Percentiles rank a stretch among this genome's conserved stretches.
phyloP scores from a whole-genome alignment of 768 basidiomycete species.

The Lactarius psammicola region DNA sequence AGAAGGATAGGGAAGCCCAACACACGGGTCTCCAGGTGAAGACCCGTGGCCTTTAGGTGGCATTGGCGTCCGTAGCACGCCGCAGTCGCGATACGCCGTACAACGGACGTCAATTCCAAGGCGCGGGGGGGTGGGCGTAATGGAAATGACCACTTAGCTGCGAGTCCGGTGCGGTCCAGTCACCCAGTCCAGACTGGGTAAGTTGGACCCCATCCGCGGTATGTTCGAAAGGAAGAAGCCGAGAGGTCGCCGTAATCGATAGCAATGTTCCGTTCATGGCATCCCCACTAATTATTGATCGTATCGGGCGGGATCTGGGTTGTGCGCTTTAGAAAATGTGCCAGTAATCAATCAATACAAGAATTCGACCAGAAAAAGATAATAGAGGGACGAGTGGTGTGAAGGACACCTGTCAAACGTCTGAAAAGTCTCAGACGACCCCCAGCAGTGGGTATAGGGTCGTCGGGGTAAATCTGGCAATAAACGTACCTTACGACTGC shows the following conservation, averaged over 20 bases:
- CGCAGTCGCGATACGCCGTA: slow-evolving; percentile 13
- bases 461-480: neutral
- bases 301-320: neutral
- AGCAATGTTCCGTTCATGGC: neutral
- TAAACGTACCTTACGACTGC: slow-evolving; percentile 3
- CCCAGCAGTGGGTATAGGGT: neutral
- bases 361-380: neutral
- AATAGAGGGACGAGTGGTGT: neutral
- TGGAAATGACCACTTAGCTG: neutral
- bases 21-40: neutral
- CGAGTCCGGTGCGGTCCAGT: neutral
- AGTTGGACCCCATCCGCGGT: neutral
- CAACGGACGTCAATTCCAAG: slow-evolving; percentile 12
- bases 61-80: slow-evolving; percentile 11
- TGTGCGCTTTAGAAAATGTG: neutral
- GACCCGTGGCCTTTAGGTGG: neutral
- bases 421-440: neutral
- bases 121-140: neutral
- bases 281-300: neutral
- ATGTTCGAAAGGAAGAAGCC: neutral
- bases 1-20: neutral
- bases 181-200: neutral
- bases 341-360: neutral
- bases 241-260: slow-evolving; percentile 3
- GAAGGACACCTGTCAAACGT: neutral